Evolutionary conservation across 768 basidiomycete genomes (phyloP).

Genomic region (Suillus cothurnatus): DNA sequence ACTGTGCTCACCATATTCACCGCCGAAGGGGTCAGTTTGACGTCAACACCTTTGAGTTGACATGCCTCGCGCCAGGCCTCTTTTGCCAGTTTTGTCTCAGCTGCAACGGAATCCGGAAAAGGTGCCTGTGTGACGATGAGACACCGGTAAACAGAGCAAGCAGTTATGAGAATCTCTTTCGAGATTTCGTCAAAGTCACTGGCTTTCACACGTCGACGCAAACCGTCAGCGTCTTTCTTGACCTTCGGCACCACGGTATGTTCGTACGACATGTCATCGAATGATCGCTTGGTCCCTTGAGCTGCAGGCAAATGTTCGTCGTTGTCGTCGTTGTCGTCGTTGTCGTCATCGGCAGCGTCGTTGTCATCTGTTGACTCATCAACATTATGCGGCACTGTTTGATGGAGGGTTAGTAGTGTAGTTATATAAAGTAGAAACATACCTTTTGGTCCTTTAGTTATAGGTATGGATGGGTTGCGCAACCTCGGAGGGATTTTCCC

Average conservation of each 20-base stretch:
- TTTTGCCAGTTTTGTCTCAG: slow-evolving; percentile 8
- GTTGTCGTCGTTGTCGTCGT: background rate
- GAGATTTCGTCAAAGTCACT: slow-evolving; percentile 20
- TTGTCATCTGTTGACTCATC: background rate
- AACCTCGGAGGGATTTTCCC: background rate
- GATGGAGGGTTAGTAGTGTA: background rate
- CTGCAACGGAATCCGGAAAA: slow-evolving; percentile 21
- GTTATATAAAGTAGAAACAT: background rate
- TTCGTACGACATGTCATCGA: background rate
- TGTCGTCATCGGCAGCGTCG: background rate
- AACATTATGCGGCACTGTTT: background rate
- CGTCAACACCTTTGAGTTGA: slow-evolving; percentile 1
- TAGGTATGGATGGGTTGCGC: background rate
- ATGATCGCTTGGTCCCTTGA: background rate
- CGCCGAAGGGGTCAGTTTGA: slow-evolving; percentile 1
- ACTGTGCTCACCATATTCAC: slow-evolving; percentile 7
- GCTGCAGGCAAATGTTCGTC: background rate
- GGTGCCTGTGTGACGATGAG: slow-evolving; percentile 19
- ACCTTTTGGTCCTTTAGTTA: background rate
- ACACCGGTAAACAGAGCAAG: slow-evolving; percentile 19
- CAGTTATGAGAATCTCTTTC: slow-evolving; percentile 22
- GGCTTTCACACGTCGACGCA: slow-evolving; percentile 5
- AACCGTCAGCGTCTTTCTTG: background rate
- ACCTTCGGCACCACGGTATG: background rate
- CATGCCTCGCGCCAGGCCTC: slow-evolving; percentile 6